A percentile compares a stretch with the other conserved stretches of the same genome.
These are phyloP conservation scores for Podaxis pistillaris DNA, from an alignment of 768 basidiomycete species.

Conservation along the genomic window DNA sequence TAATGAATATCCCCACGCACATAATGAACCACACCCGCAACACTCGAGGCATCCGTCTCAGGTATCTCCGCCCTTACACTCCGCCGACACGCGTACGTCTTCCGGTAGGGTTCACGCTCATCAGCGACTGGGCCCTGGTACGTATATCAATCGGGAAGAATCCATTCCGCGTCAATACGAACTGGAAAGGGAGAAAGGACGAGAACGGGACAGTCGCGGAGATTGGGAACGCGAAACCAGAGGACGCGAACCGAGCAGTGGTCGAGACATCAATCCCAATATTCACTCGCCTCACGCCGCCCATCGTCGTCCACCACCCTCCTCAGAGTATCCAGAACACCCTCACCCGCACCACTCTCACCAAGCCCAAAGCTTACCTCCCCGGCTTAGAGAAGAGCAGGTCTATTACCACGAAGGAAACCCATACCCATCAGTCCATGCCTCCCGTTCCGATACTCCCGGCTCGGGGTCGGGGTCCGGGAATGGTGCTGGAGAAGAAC, in stretches of 20 bases:
- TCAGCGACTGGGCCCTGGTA: slow-evolving; percentile 64
- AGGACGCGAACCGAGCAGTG: slow-evolving; percentile 21
- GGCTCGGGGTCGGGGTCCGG: slow-evolving; percentile 53
- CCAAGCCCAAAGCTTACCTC: slow-evolving; percentile 3
- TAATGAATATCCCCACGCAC: slow-evolving; percentile 14
- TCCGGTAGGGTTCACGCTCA: slow-evolving; percentile 55
- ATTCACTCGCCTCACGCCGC: slow-evolving; percentile 42
- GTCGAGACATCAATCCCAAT: slow-evolving; percentile 20
- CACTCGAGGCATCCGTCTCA: slow-evolving; percentile 22
- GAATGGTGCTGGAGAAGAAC: slow-evolving; percentile 42
- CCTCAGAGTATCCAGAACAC: slow-evolving; percentile 31
- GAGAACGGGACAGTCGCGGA: slow-evolving; percentile 29
- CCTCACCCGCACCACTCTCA: slow-evolving; percentile 14
- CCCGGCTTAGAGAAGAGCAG: slow-evolving; percentile 35
- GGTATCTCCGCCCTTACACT: slow-evolving; percentile 25
- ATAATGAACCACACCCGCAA: slow-evolving; percentile 15
- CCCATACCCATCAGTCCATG: slow-evolving; percentile 30
- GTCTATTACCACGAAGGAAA: slow-evolving; percentile 35
- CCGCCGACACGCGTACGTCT: slow-evolving; percentile 23
- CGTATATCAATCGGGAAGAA: slow-evolving; percentile 54
- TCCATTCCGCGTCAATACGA: slow-evolving; percentile 48
- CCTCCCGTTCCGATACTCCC: slow-evolving; percentile 58
- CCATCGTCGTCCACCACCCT: slow-evolving; percentile 27
- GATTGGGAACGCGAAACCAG: slow-evolving; percentile 26
- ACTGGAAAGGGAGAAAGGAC: slow-evolving; percentile 37